phyloP scores from a whole-genome alignment of 2,329 filamentous ascomycete genomes.

The Periconia digitata region DNA sequence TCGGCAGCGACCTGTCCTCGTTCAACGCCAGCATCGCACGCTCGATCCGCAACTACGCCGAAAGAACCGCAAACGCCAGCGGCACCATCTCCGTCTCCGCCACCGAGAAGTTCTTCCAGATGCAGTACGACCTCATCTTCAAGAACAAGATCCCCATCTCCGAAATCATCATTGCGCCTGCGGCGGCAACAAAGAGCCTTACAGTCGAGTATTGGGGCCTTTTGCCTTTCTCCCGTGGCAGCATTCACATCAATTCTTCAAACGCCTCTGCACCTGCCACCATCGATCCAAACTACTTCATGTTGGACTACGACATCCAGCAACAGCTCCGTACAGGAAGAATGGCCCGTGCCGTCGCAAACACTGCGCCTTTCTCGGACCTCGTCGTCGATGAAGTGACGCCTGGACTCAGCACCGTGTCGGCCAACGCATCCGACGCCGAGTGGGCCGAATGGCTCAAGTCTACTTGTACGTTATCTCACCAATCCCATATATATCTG shows the following conservation, averaged over 20 bases:
- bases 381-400: background rate
- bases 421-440: background rate
- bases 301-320: constrained; percentile 35
- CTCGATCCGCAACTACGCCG: background rate
- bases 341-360: background rate
- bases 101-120: constrained; percentile 12
- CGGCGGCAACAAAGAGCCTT: constrained; percentile 20
- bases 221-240: constrained; percentile 20
- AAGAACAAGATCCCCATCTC: constrained; percentile 43
- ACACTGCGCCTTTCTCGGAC: background rate
- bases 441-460: constrained; percentile 1
- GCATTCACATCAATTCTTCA: constrained; percentile 12
- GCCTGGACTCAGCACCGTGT: background rate
- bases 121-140: constrained; percentile 52
- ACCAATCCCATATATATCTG: background rate
- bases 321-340: constrained; percentile 19
- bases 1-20: background rate
- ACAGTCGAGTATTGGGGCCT: constrained; percentile 37
- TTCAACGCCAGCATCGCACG: background rate
- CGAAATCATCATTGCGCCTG: constrained; percentile 44
- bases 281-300: constrained; percentile 39
- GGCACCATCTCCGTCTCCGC: constrained; percentile 1
- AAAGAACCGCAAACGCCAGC: constrained; percentile 9
- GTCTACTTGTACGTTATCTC: background rate
- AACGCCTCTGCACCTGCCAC: background rate